Evolutionary conservation across 176 grass and related monocot species (phyloP).

Genomic region (Bothriochloa decipiens): DNA sequence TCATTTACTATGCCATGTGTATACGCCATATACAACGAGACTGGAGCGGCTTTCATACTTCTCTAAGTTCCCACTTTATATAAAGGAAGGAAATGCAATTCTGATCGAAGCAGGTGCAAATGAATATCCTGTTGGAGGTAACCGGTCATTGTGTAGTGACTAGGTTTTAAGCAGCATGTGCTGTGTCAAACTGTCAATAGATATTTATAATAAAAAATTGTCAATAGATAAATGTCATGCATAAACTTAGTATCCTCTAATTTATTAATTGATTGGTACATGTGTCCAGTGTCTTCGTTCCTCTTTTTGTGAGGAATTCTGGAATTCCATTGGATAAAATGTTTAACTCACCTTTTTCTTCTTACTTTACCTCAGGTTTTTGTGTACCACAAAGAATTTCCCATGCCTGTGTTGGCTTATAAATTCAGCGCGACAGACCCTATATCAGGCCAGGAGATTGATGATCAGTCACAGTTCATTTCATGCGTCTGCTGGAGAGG

Average conservation of each 20-base stretch:
- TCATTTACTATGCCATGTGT: not conserved
- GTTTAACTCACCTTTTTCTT: slow-evolving; percentile 23
- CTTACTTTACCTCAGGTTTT: slow-evolving; percentile 71
- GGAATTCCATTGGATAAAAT: slow-evolving; percentile 10
- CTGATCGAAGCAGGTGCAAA: slow-evolving; percentile 21
- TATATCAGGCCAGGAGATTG: slow-evolving; percentile 89
- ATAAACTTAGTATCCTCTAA: not conserved
- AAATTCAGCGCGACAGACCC: slow-evolving; percentile 86
- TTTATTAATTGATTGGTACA: not conserved
- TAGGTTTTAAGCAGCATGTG: slow-evolving; percentile 6
- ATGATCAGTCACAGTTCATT: slow-evolving; percentile 84
- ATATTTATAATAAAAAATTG: too few species aligned
- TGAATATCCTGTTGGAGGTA: not conserved
- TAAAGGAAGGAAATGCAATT: not conserved
- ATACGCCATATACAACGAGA: not conserved
- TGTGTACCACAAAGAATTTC: slow-evolving; percentile 92
- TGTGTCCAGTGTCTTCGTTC: not conserved
- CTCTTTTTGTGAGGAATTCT: not conserved
- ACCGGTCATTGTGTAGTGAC: not conserved
- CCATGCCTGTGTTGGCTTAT: slow-evolving; percentile 89
- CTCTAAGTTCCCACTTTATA: not conserved
- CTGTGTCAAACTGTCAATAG: slow-evolving; percentile 12
- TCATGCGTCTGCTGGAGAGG: slow-evolving; percentile 94
- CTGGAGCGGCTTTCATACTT: not conserved
- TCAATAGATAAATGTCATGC: not conserved